phyloP scores from a whole-genome alignment of 192 early-diverging fungal genomes.

The Backusella mclennaniae region DNA sequence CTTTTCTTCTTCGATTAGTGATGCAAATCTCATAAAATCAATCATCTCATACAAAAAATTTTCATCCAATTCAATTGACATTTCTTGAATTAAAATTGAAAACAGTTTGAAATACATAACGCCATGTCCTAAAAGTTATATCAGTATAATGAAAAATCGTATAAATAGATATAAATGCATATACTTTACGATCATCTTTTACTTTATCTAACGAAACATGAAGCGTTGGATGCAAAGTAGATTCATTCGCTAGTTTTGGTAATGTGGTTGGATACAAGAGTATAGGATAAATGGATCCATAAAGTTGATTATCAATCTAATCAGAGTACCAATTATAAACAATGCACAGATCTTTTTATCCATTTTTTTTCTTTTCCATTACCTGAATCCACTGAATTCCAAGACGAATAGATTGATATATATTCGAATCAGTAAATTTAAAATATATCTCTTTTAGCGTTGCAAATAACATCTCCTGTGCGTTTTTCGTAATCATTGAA shows the following conservation, averaged over 20 bases:
- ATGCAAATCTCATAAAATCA: slow-evolving; percentile 76
- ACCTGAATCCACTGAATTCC: slow-evolving; percentile 73
- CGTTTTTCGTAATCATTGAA: slow-evolving; percentile 64
- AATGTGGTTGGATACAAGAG: slow-evolving; percentile 82
- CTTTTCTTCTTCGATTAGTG: not conserved
- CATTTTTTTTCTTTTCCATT: not conserved
- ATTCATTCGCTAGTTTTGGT: slow-evolving; percentile 54
- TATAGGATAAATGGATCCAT: slow-evolving; percentile 71
- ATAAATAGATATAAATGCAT: not conserved
- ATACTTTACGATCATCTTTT: slow-evolving; percentile 62
- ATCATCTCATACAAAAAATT: slow-evolving; percentile 73
- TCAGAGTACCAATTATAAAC: not conserved
- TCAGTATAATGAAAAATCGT: not conserved
- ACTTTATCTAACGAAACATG: slow-evolving; percentile 68
- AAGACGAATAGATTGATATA: slow-evolving; percentile 60
- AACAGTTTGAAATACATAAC: slow-evolving; percentile 84
- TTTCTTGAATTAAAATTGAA: slow-evolving; percentile 76
- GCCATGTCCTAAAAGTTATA: slow-evolving; percentile 56
- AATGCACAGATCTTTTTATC: not conserved
- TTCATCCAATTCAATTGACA: slow-evolving; percentile 85
- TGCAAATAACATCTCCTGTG: slow-evolving; percentile 74
- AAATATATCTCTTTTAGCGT: slow-evolving; percentile 67
- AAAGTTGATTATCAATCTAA: slow-evolving; percentile 86
- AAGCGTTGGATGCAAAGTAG: slow-evolving; percentile 41
- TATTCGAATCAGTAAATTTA: slow-evolving; percentile 64